A percentile compares a stretch with the other conserved stretches of the same genome.
Evolutionary conservation across 768 basidiomycete species (phyloP).

Genomic region (Lactifluus subvellereus): DNA sequence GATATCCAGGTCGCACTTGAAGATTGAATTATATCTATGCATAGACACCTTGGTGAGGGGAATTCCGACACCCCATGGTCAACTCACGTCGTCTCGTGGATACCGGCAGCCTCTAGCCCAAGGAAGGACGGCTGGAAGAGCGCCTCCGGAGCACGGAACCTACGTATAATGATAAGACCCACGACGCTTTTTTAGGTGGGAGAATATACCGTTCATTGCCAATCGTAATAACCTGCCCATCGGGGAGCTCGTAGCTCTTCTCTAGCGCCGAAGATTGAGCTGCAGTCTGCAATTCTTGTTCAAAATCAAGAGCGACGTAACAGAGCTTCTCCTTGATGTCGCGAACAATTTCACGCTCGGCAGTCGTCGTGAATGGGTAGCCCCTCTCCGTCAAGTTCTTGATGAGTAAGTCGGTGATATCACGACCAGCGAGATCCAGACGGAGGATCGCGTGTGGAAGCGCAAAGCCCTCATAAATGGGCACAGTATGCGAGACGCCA

Average conservation of each 20-base stretch:
- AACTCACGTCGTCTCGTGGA: constrained; percentile 58
- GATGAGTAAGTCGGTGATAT: constrained; percentile 78
- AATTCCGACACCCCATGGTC: neutral
- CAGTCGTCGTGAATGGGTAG: constrained; percentile 90
- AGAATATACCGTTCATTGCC: constrained; percentile 51
- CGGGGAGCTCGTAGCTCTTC: constrained; percentile 89
- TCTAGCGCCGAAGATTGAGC: constrained; percentile 84
- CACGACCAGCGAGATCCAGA: constrained; percentile 88
- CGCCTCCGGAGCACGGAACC: constrained; percentile 53
- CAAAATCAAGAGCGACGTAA: constrained; percentile 92
- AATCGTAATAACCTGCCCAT: constrained; percentile 89
- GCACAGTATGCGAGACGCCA: constrained; percentile 37
- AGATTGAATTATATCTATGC: constrained; percentile 50
- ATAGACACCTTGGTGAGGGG: constrained; percentile 4
- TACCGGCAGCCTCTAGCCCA: constrained; percentile 77
- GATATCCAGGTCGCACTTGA: constrained; percentile 74
- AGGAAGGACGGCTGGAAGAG: constrained; percentile 55
- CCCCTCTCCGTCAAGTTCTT: constrained; percentile 88
- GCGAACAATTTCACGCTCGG: constrained; percentile 88
- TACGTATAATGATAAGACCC: constrained; percentile 16
- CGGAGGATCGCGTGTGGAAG: constrained; percentile 91
- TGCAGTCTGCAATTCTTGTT: constrained; percentile 87
- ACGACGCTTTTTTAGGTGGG: neutral
- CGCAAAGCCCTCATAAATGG: constrained; percentile 36
- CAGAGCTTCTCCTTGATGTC: constrained; percentile 95